A percentile compares a stretch with the other conserved stretches of the same genome.
phyloP scores from a whole-genome alignment of 208 protist species.

The Leishmania aethiopica region DNA sequence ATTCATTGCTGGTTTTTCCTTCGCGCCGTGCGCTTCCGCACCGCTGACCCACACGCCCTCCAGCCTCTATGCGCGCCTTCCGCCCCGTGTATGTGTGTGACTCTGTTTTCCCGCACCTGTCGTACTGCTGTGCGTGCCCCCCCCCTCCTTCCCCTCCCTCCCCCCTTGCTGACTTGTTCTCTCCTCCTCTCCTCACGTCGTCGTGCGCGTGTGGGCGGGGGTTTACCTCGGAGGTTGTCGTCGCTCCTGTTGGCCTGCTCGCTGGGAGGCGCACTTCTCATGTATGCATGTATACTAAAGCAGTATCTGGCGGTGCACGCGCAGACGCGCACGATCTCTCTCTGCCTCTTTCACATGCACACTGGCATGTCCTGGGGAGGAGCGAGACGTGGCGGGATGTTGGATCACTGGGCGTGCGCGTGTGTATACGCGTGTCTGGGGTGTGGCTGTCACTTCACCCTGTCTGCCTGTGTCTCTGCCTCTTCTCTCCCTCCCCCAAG shows the following conservation, averaged over 20 bases:
- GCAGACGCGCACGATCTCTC: neutral
- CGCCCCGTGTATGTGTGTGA: too few species aligned
- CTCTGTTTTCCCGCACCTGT: too few species aligned
- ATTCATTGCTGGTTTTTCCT: too few species aligned
- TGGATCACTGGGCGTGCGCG: neutral
- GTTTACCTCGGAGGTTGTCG: too few species aligned
- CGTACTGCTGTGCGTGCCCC: too few species aligned
- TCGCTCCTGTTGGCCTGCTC: neutral
- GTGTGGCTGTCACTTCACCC: neutral
- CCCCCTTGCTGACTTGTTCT: slow-evolving; percentile 1
- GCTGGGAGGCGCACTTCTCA: neutral
- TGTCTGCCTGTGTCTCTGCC: neutral
- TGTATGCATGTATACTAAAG: neutral
- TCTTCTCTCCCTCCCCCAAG: neutral
- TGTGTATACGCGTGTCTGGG: neutral
- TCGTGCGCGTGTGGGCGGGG: neutral
- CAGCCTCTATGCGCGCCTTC: too few species aligned
- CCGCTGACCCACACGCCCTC: too few species aligned
- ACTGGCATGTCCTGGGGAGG: neutral
- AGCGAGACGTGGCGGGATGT: neutral
- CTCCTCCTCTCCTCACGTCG: neutral
- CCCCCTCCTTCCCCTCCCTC: neutral
- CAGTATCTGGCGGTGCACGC: neutral
- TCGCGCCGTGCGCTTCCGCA: too few species aligned
- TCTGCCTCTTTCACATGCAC: neutral